A percentile compares a stretch with the other conserved stretches of the same genome.
Conservation (phyloP, 2,329 filamentous ascomycete genomes). For the Alternaria arborescens region DNA sequence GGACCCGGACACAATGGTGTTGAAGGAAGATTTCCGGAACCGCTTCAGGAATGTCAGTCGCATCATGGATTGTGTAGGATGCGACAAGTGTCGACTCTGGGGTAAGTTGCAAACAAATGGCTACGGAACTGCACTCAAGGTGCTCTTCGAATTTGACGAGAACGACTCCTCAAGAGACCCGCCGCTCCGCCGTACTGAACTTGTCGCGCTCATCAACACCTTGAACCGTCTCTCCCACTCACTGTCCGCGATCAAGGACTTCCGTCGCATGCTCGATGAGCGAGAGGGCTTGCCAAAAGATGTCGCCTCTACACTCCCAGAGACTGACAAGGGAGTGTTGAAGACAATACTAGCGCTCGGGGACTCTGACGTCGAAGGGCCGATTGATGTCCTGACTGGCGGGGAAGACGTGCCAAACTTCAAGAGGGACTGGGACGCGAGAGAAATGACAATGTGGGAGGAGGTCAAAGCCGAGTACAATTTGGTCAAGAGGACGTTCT, state of each 20-base stretch:
- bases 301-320: slow-evolving; percentile 25
- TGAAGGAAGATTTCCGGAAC: slow-evolving; percentile 98
- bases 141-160: slow-evolving; percentile 91
- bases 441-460: slow-evolving; percentile 62
- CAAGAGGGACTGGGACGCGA: slow-evolving; percentile 50
- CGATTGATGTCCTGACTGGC: slow-evolving; percentile 21
- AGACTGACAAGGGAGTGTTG: slow-evolving; percentile 38
- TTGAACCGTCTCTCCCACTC: slow-evolving; percentile 87
- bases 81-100: slow-evolving; percentile 98
- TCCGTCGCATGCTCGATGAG: slow-evolving; percentile 65
- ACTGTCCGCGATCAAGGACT: slow-evolving; percentile 76
- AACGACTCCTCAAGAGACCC: slow-evolving; percentile 70
- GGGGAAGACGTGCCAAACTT: slow-evolving; percentile 56
- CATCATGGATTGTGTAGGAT: slow-evolving; percentile 98
- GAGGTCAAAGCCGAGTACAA: slow-evolving; percentile 70
- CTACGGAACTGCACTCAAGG: slow-evolving; percentile 93
- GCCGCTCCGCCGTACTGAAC: slow-evolving; percentile 82
- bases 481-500: slow-evolving; percentile 68
- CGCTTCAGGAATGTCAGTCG: slow-evolving; percentile 96
- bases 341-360: slow-evolving; percentile 43
- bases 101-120: slow-evolving; percentile 95
- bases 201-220: slow-evolving; percentile 95
- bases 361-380: slow-evolving; percentile 26
- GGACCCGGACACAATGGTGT: slow-evolving; percentile 70
- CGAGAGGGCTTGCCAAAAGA: slow-evolving; percentile 42